Percentiles rank a stretch among this genome's conserved stretches.
Conservation (phyloP, 2,329 filamentous ascomycete species). For the Alternaria panax region DNA sequence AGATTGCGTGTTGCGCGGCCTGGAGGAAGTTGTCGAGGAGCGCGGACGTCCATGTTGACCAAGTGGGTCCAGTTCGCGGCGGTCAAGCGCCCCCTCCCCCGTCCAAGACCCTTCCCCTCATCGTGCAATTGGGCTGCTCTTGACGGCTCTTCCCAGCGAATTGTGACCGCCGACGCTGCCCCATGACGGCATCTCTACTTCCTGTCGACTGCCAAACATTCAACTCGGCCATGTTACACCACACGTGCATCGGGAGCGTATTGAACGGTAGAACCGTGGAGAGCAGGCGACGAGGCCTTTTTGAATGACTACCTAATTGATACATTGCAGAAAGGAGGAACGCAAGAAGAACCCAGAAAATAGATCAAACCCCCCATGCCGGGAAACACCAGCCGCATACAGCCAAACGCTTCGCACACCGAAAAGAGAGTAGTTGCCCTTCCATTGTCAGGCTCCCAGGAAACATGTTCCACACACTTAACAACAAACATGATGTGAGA, state of each 20-base stretch:
- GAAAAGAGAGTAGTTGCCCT: constrained; percentile 34
- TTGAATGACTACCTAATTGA: constrained; percentile 43
- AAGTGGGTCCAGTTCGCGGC: constrained; percentile 28
- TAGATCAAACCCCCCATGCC: constrained; percentile 25
- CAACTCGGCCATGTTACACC: not conserved
- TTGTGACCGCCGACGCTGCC: constrained; percentile 10
- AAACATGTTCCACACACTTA: constrained; percentile 33
- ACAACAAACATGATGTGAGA: constrained; percentile 46
- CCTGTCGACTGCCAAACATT: not conserved
- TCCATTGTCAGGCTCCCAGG: constrained; percentile 16
- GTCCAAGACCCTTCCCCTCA: constrained; percentile 16
- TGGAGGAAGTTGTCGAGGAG: constrained; percentile 23
- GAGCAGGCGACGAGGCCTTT: constrained; percentile 32
- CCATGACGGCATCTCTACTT: constrained; percentile 21
- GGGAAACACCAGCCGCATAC: constrained; percentile 25
- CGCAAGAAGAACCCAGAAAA: constrained; percentile 22
- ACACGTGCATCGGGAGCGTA: constrained; percentile 2
- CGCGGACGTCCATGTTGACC: constrained; percentile 36
- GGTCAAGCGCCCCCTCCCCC: constrained; percentile 21
- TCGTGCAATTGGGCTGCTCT: constrained; percentile 13
- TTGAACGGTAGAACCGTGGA: constrained; percentile 27
- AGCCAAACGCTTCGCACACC: constrained; percentile 29
- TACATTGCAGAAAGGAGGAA: constrained; percentile 41
- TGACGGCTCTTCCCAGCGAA: constrained; percentile 13
- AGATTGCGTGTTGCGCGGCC: constrained; percentile 15